A percentile compares a stretch with the other conserved stretches of the same genome.
Evolutionary conservation across 2,329 filamentous ascomycete genomes (phyloP).

Genomic region (Phialophora tarda): DNA sequence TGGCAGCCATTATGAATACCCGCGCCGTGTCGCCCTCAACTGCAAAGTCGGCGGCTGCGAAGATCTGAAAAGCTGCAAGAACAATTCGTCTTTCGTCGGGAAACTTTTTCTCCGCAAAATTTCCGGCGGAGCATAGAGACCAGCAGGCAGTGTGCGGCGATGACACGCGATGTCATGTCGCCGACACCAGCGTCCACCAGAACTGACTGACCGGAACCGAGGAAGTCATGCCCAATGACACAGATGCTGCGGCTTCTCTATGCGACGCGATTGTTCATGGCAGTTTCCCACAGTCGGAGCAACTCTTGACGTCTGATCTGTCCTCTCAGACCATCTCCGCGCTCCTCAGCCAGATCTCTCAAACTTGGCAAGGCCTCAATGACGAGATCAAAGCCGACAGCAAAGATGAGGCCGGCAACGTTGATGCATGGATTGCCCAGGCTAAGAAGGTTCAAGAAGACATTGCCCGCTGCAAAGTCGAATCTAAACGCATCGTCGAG

Average conservation of each 20-base stretch:
- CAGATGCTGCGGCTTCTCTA: slow-evolving; percentile 17
- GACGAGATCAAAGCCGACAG: slow-evolving; percentile 77
- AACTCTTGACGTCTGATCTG: slow-evolving; percentile 60
- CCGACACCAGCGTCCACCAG: neutral
- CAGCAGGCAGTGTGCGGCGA: slow-evolving; percentile 4
- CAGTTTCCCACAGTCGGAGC: slow-evolving; percentile 62
- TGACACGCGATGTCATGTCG: neutral
- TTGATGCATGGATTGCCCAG: slow-evolving; percentile 84
- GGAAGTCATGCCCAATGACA: slow-evolving; percentile 28
- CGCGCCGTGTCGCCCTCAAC: neutral
- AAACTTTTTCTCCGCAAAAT: slow-evolving; percentile 13
- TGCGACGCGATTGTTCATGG: slow-evolving; percentile 48
- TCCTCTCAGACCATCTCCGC: slow-evolving; percentile 55
- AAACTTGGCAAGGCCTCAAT: slow-evolving; percentile 57
- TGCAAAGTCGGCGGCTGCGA: neutral
- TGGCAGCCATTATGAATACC: slow-evolving; percentile 2
- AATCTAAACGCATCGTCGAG: slow-evolving; percentile 79
- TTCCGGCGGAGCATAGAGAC: slow-evolving; percentile 36
- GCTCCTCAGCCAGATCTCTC: slow-evolving; percentile 58
- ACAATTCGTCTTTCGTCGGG: neutral
- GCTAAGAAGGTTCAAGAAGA: slow-evolving; percentile 84
- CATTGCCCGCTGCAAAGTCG: slow-evolving; percentile 77
- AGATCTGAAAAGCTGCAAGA: neutral
- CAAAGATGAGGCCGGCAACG: slow-evolving; percentile 75
- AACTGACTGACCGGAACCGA: neutral